Evolutionary conservation across 371 early-diverging fungal species (phyloP), one percentile per base, ranked within the genome.

Genomic region (Saksenaea vasiformis): DNA sequence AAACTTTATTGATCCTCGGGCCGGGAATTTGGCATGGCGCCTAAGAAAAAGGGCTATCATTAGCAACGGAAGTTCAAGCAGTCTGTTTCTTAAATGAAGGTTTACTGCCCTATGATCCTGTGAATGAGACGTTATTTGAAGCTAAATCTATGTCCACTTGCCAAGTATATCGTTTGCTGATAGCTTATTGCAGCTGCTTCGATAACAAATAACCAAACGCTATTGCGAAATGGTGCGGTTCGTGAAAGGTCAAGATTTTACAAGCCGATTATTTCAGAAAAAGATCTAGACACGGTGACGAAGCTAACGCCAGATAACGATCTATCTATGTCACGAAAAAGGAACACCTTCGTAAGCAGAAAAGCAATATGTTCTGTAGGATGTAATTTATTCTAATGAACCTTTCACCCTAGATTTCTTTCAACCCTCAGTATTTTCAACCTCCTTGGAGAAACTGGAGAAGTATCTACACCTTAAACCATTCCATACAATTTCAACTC

Each of bases 11-110:
- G n/a, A n/a, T n/a, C n/a, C n/a, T n/a, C n/a, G n/a, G n/a, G n/a
- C n/a, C n/a, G n/a, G n/a, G n/a, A n/a, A n/a, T n/a, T n/a, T n/a
- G n/a, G n/a, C n/a, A n/a, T n/a, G n/a, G n/a, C n/a, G n/a, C n/a
- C n/a, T n/a, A n/a, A n/a, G n/a, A n/a, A n/a, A n/a, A n/a, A n/a
- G n/a, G n/a, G n/a, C 15, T n/a, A 43, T 43, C 17, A 43, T 43
- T 43, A 43, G 43, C 43, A 43, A 43, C 43, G 15, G 43, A 43
- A 43, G 43, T 43, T 43, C 43, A 43, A 43, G 43, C 43, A 43
- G 17, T 43, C 43, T 43, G 43, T 43, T 43, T 43, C 43, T 15
- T 43, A 43, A 43, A 43, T 43, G 43, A 43, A 43, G 15, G 10
- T 43, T 43, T 43, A 43, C 5, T 43, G 43, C 43, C 43, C 14